Evolutionary conservation across 78 protist species (phyloP).

Genomic region (Chrysochromulina tobinii): DNA sequence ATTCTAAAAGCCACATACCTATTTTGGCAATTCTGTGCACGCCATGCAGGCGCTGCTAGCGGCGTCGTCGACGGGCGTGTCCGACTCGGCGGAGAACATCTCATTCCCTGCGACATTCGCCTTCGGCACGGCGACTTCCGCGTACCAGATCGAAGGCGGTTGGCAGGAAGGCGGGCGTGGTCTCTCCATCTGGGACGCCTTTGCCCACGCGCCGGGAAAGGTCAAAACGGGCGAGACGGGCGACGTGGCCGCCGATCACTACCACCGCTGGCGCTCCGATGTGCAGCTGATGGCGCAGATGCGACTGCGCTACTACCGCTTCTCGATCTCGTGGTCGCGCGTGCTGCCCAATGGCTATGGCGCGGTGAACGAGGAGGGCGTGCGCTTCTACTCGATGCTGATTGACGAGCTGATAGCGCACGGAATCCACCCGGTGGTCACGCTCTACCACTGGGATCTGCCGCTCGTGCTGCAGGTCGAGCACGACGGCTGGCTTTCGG

Average conservation of each 20-base stretch:
- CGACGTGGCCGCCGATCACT: slow-evolving; percentile 69
- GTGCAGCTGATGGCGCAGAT: slow-evolving; percentile 18
- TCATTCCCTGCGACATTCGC: neutral
- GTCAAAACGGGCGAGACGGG: slow-evolving; percentile 46
- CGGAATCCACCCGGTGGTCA: slow-evolving; percentile 56
- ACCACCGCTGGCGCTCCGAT: slow-evolving; percentile 47
- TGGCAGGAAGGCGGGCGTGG: neutral
- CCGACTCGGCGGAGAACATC: too few species aligned
- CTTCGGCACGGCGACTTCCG: neutral
- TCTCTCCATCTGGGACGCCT: slow-evolving; percentile 22
- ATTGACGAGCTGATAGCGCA: slow-evolving; percentile 47
- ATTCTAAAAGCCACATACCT: too few species aligned
- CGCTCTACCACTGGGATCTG: slow-evolving; percentile 78
- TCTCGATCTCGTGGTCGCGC: slow-evolving; percentile 66
- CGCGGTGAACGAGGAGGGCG: slow-evolving; percentile 51
- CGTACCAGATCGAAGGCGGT: slow-evolving; percentile 33
- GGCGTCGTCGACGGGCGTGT: too few species aligned
- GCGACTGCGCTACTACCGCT: slow-evolving; percentile 51
- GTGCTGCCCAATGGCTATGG: slow-evolving; percentile 50
- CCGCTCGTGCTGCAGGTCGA: slow-evolving; percentile 56
- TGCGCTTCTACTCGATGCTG: slow-evolving; percentile 42
- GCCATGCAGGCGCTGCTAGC: too few species aligned
- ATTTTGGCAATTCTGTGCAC: too few species aligned
- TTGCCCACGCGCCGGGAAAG: neutral
- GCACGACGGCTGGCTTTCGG: slow-evolving; percentile 8